These are phyloP conservation scores for Cadophora luteo-olivacea DNA, from an alignment of 2,329 filamentous ascomycete genomes.

Conservation along the genomic window DNA sequence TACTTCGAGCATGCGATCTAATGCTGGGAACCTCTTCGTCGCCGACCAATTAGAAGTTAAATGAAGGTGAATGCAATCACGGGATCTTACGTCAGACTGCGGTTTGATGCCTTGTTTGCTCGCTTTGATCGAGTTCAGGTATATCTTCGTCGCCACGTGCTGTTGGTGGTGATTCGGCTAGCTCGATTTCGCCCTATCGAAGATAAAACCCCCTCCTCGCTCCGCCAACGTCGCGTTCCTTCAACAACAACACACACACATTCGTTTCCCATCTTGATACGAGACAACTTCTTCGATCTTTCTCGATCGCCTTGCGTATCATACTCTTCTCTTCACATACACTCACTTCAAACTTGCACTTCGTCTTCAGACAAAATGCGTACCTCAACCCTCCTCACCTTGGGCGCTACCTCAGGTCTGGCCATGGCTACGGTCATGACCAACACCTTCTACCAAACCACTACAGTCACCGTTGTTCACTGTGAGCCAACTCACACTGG, in stretches of 20 bases:
- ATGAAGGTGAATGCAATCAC: neutral
- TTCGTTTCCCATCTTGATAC: constrained; percentile 20
- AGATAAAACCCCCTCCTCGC: constrained; percentile 5
- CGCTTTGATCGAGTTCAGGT: constrained; percentile 3
- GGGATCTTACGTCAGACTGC: constrained; percentile 13
- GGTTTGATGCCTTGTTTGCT: constrained; percentile 6
- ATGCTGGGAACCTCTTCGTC: neutral
- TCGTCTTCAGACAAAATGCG: constrained; percentile 29
- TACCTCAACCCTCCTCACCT: constrained; percentile 29
- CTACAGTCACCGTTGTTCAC: constrained; percentile 25
- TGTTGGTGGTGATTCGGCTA: constrained; percentile 1
- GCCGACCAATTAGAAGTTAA: neutral
- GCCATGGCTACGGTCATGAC: constrained; percentile 17
- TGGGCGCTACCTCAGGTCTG: constrained; percentile 20
- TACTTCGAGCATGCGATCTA: neutral
- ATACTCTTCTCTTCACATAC: constrained; percentile 10
- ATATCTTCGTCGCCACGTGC: constrained; percentile 10
- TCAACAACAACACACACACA: constrained; percentile 17
- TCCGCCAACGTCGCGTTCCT: neutral
- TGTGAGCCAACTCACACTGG: constrained; percentile 19
- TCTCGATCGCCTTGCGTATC: constrained; percentile 21
- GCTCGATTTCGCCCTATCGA: neutral
- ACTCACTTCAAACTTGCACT: constrained; percentile 4
- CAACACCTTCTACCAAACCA: constrained; percentile 20
- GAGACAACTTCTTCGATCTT: constrained; percentile 22